Conservation (phyloP, 1,284 basidiomycete species). For the Pascua guehoae region DNA sequence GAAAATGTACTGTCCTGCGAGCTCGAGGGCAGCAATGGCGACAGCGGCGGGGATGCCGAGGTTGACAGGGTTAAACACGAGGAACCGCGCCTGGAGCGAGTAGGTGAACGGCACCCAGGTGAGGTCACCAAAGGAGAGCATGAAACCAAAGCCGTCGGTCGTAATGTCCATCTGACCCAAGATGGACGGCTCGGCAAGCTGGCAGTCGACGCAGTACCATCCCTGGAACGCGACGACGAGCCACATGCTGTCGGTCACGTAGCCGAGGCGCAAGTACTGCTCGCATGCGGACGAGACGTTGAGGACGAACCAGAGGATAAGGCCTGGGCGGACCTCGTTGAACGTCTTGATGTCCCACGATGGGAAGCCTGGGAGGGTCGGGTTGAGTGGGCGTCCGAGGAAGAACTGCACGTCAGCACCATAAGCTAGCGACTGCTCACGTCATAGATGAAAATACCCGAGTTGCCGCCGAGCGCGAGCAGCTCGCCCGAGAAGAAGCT, state of each 20-base stretch:
- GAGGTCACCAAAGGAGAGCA: slow-evolving; percentile 92
- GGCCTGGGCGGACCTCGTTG: slow-evolving; percentile 90
- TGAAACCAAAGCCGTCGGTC: slow-evolving; percentile 97
- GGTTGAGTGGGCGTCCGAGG: slow-evolving; percentile 94
- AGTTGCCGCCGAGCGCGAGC: slow-evolving; percentile 88
- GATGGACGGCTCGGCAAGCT: slow-evolving; percentile 58
- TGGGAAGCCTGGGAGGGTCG: slow-evolving; percentile 54
- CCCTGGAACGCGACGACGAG: slow-evolving; percentile 82
- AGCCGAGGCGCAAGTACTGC: slow-evolving; percentile 72
- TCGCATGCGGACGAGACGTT: slow-evolving; percentile 89
- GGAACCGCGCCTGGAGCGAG: slow-evolving; percentile 87
- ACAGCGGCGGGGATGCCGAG: slow-evolving; percentile 65
- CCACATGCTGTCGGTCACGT: slow-evolving; percentile 85
- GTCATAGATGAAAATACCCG: slow-evolving; percentile 83
- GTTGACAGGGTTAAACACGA: slow-evolving; percentile 80
- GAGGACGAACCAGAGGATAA: slow-evolving; percentile 91
- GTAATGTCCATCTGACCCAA: slow-evolving; percentile 98
- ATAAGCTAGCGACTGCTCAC: slow-evolving; percentile 54
- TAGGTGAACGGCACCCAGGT: slow-evolving; percentile 95
- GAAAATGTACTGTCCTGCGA: slow-evolving; percentile 88
- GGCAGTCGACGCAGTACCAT: slow-evolving; percentile 77
- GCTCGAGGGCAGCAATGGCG: slow-evolving; percentile 65
- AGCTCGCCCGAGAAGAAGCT: slow-evolving; percentile 66
- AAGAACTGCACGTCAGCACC: slow-evolving; percentile 65
- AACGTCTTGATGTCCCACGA: slow-evolving; percentile 95